phyloP scores from a whole-genome alignment of 2,329 filamentous ascomycete genomes.

The Chaetothyriales sp. region DNA sequence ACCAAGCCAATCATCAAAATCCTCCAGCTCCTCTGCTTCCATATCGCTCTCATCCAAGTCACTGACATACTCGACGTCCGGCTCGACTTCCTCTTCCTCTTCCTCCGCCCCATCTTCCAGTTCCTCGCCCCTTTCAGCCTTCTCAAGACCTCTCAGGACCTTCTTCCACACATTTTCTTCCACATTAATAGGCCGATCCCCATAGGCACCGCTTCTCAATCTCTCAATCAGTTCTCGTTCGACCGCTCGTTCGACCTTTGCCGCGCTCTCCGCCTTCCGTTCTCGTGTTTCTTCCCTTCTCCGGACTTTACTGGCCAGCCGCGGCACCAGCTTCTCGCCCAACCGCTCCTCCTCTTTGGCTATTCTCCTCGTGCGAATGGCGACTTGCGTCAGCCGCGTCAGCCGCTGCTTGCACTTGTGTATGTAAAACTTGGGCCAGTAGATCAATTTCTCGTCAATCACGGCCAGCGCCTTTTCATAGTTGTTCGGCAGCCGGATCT shows the following conservation, averaged over 20 bases:
- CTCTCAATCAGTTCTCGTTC: slow-evolving; percentile 88
- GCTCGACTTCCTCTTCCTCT: slow-evolving; percentile 50
- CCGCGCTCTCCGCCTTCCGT: slow-evolving; percentile 62
- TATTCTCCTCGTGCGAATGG: slow-evolving; percentile 59
- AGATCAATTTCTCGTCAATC: slow-evolving; percentile 71
- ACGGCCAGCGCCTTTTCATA: slow-evolving; percentile 79
- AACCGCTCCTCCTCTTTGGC: slow-evolving; percentile 79
- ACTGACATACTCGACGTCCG: slow-evolving; percentile 80
- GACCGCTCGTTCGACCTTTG: slow-evolving; percentile 90
- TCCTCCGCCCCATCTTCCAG: slow-evolving; percentile 66
- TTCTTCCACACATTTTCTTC: slow-evolving; percentile 95
- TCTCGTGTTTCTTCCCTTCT: slow-evolving; percentile 61
- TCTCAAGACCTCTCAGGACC: slow-evolving; percentile 79
- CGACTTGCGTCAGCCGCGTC: slow-evolving; percentile 81
- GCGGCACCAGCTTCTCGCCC: slow-evolving; percentile 75
- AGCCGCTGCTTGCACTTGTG: slow-evolving; percentile 96
- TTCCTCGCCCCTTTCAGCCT: slow-evolving; percentile 71
- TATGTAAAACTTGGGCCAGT: slow-evolving; percentile 84
- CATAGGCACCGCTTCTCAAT: slow-evolving; percentile 81
- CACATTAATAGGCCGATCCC: slow-evolving; percentile 85
- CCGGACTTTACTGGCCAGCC: slow-evolving; percentile 77
- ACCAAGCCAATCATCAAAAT: slow-evolving; percentile 92
- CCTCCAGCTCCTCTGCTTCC: slow-evolving; percentile 59
- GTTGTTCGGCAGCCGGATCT: slow-evolving; percentile 76
- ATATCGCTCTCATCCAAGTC: slow-evolving; percentile 76